Base-by-base conservation (phyloP, 805 yeast genomes). In the Cyberlindnera mississippiensis region DNA sequence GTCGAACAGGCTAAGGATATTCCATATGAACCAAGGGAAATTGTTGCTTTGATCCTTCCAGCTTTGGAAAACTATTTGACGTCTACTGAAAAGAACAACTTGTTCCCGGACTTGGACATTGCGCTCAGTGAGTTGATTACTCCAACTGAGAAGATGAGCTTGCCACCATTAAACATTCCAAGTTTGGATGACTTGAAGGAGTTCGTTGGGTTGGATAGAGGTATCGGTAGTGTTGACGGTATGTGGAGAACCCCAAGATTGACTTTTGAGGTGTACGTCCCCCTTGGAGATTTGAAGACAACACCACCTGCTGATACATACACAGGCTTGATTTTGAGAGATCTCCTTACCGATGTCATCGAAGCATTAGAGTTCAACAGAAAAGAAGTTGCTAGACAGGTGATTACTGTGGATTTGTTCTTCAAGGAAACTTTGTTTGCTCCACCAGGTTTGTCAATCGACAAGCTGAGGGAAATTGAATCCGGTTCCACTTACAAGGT, bases 351-450 rank as follows among this genome's bases (percentile, higher is more conserved):
- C 37, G 97, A 91, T 62, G 65, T 85, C 26, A 75, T 90, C 40
- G 80, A 83, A 46, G 79, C 83, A 51, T 67, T 91, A 67, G 95
- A 90, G 50, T 93, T 87, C 70, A 93, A 93, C 65, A 82, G 96
- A 57, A 78, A 77, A 35, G 93, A 86, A 49, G 95, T 87, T 9
- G 81, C 96, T 0, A 79, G 85, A 48, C 96, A 89, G 61, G 73
- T 93, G 33, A 73, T 87, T 24, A 76, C 82, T 6, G 64, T 93
- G 41, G 89, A 84, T 55, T 61, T 76, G 40, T 90, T 80, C 55
- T 89, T 89, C 68, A 72, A 76, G 47, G 71, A 77, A 10, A 75
- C 75, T 30, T 55, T 72, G n/a, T 85, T 85, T 62, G 76, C 87
- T 1, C 73, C 75, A 33, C 77, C 93, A 1, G 95, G 95, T 28